phyloP scores from a whole-genome alignment of 2,329 filamentous ascomycete species.

The Amylocarpus encephaloides region DNA sequence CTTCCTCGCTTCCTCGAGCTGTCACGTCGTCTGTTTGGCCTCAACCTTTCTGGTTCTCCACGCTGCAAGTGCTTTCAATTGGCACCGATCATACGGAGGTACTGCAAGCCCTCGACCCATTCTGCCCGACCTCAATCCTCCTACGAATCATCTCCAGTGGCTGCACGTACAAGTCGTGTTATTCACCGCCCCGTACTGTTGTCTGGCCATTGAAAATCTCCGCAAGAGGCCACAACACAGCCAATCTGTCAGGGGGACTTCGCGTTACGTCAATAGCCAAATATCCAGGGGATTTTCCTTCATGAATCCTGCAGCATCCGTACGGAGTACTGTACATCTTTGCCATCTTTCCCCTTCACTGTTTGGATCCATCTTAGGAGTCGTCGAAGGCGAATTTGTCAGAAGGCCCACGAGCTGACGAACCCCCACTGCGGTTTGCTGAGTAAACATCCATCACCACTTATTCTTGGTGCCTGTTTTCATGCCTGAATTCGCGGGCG shows the following conservation, averaged over 20 bases:
- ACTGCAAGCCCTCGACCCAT: too few relatives aligned
- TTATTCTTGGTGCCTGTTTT: neutral
- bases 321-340: neutral
- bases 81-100: neutral
- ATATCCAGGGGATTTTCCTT: neutral
- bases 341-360: neutral
- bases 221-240: neutral
- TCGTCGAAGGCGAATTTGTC: neutral
- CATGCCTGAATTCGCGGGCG: neutral
- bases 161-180: neutral
- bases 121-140: neutral
- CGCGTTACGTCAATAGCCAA: neutral
- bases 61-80: neutral
- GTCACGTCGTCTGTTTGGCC: neutral
- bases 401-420: neutral
- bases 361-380: neutral
- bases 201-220: neutral
- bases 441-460: neutral
- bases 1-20: neutral
- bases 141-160: neutral
- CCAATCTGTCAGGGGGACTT: neutral
- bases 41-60: neutral
- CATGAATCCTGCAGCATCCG: neutral
- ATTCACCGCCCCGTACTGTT: conserved; percentile 1
- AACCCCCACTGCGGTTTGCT: neutral